A percentile compares a stretch with the other conserved stretches of the same genome.
These are phyloP conservation scores for Ceratocystis eucalypticola DNA, from an alignment of 2,329 filamentous ascomycete species.

Conservation along the genomic window DNA sequence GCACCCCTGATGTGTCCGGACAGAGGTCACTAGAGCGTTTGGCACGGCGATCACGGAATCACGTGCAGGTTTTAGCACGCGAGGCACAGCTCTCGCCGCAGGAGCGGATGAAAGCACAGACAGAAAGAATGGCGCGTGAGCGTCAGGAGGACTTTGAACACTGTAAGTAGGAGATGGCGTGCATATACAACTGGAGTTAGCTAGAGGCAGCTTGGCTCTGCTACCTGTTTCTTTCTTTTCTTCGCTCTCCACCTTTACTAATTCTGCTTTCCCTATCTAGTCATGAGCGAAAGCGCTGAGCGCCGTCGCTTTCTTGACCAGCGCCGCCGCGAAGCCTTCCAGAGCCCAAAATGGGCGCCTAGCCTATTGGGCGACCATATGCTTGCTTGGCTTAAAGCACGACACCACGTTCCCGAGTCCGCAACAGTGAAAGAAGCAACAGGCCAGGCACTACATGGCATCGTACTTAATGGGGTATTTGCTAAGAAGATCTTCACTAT, in stretches of 20 bases:
- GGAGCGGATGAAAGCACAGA: constrained; percentile 30
- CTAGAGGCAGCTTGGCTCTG: background rate
- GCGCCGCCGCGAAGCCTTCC: constrained; percentile 37
- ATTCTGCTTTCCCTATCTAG: background rate
- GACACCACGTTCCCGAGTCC: constrained; percentile 22
- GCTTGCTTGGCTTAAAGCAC: constrained; percentile 33
- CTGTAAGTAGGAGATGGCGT: constrained; percentile 26
- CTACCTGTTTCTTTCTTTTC: background rate
- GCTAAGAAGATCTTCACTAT: constrained; percentile 30
- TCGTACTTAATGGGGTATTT: constrained; percentile 38
- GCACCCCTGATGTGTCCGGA: constrained; percentile 30
- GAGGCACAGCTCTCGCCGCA: constrained; percentile 33
- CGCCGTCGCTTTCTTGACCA: constrained; percentile 30
- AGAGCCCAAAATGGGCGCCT: constrained; percentile 40
- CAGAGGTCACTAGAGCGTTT: constrained; percentile 28
- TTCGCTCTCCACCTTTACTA: background rate
- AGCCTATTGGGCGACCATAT: constrained; percentile 33
- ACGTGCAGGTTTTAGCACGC: constrained; percentile 30
- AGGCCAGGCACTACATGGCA: constrained; percentile 37
- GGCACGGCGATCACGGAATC: constrained; percentile 29
- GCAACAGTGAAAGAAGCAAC: constrained; percentile 30
- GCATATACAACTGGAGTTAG: background rate
- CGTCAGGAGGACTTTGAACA: constrained; percentile 34
- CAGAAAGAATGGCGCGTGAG: constrained; percentile 32
- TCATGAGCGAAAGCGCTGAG: constrained; percentile 29